Evolutionary conservation across 2,329 filamentous ascomycete genomes (phyloP), one percentile per base, ranked within the genome.

Genomic region (Microdochium paspali): DNA sequence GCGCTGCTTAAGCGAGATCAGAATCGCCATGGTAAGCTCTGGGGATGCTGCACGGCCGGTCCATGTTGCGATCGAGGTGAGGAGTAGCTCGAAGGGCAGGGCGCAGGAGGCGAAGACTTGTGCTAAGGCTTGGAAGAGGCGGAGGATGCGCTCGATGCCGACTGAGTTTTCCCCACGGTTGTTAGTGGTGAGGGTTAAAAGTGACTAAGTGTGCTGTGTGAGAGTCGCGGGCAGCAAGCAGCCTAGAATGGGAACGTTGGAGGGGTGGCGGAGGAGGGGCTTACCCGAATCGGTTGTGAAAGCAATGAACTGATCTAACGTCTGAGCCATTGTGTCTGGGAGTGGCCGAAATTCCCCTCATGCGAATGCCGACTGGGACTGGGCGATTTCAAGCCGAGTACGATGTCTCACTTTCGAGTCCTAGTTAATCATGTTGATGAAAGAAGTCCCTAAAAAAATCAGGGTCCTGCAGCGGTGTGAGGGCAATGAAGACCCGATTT

Each of bases 61-160:
- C 23, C 48, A 44, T 40, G 52, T 39, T 23, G 50, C 47, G 39
- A 63, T 47, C 25, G 52, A 44, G 46, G 56, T 50, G 44, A 67
- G 53, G 13, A 68, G 47, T 6, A 66, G 50, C 24, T 64, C 54
- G 25, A 72, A 58, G 21, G 73, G 61, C 18, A 67, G 43, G 4
- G 74, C 63, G 49, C 69, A 73, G 12, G 67, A 68, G 18, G 69
- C 62, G 12, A 77, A 54, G 48, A 82, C 68, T 47, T 74, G 68
- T 50, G 71, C 62, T 25, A 71, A 46, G 42, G 76, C 62, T 61
- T 84, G 79, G 42, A 82, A 54, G 47, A 80, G 66, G 43, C 81
- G 77, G 53, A 85, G 67, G 46, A 72, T 68, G 49, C 80, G 76
- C 61, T 85, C 81, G 1, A 84, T 67, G 4, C 79, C 80, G 56